Conservation (phyloP, 129 eudicot genomes). For the Logfia minima region DNA sequence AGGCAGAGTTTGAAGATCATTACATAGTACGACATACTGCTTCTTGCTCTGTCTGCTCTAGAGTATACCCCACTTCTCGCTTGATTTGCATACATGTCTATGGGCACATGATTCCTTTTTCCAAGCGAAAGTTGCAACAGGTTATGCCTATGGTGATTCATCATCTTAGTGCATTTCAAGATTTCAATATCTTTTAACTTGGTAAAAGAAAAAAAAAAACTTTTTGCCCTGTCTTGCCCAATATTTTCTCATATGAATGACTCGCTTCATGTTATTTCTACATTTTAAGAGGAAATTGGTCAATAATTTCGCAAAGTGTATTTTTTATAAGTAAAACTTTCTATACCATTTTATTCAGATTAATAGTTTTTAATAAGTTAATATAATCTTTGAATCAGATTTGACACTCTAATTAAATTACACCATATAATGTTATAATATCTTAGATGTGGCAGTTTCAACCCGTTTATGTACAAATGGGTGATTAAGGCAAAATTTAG, state of each 20-base stretch:
- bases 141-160: constrained; percentile 68
- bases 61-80: constrained; percentile 91
- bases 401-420: too few relatives aligned
- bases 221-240: too few relatives aligned
- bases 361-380: too few relatives aligned
- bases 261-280: constrained; percentile 17
- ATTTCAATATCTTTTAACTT: background rate
- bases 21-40: constrained; percentile 83
- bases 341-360: too few relatives aligned
- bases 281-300: too few relatives aligned
- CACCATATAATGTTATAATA: too few relatives aligned
- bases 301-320: too few relatives aligned
- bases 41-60: constrained; percentile 50
- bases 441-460: too few relatives aligned
- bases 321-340: too few relatives aligned
- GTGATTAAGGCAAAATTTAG: too few relatives aligned
- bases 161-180: background rate
- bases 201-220: background rate
- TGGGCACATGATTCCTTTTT: constrained; percentile 92
- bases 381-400: too few relatives aligned
- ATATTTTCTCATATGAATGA: constrained; percentile 35
- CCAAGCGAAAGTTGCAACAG: constrained; percentile 91
- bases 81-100: constrained; percentile 82
- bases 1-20: constrained; percentile 86
- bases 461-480: too few relatives aligned